Evolutionary conservation across 2,329 filamentous ascomycete species (phyloP), one percentile per base, ranked within the genome.

Genomic region (Aspergillus tamarii): DNA sequence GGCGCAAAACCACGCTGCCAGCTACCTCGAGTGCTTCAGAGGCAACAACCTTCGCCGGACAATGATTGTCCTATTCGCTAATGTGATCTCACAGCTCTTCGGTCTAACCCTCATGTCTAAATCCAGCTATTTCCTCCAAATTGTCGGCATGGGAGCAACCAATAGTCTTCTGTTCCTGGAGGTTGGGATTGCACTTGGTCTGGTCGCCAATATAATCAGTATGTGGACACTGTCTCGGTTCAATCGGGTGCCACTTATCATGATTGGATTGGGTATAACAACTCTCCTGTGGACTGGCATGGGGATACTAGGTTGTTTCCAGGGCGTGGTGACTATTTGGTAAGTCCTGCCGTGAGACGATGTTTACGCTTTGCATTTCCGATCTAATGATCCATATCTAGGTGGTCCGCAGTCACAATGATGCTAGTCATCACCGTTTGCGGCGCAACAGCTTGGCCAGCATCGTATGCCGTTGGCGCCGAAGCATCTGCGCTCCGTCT

Each of bases 301-400:
- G 73, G 83, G 83, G 1, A 77, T 85, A n/a, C 77, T 80, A 0
- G 83, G 83, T 2, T 82, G 78, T 65, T 83, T 79, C 65, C 64
- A 75, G 0, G 76, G 78, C 12, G 72, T 65, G 3, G 73, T 76
- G 19, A 76, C 78, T 5, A 71, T 77, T 11, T 84, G 81, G 81
- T 81, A 72, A n/a, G 63, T 62, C 62, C 21, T 32, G 3, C 1
- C 21, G 4, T 8, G 12, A 16, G 6, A 16, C n/a, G 7, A 23
- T 48, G 3, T 50, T 34, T 54, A 26, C 50, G 52, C 39, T 43
- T 21, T 34, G 19, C 3, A 41, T n/a, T n/a, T n/a, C 16, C 3
- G n/a, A 26, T 26, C 14, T 50, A 21, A 23, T 54, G 64, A 39
- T 60, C 52, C 26, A 39, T 26, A 4, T 28, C 19, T 36, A 82